Conservation (phyloP, 495 filamentous ascomycete genomes). For the Podospora pseudoanserina region DNA sequence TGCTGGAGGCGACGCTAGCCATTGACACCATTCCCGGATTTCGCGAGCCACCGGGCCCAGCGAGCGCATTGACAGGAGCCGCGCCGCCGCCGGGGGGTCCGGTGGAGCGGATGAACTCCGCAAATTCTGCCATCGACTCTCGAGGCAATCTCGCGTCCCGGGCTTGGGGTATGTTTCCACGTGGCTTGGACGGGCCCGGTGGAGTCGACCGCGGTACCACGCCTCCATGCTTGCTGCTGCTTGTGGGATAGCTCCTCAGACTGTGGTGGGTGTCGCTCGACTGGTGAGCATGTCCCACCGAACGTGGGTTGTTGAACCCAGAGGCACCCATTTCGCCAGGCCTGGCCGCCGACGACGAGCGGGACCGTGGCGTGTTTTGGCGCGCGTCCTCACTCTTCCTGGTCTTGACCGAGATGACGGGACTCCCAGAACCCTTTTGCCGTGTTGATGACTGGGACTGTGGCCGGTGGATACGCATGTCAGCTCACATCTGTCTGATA, state of each 20-base stretch:
- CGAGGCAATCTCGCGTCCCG: slow-evolving; percentile 63
- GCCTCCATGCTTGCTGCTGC: slow-evolving; percentile 16
- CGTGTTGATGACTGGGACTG: slow-evolving; percentile 31
- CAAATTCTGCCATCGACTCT: slow-evolving; percentile 70
- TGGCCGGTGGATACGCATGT: slow-evolving; percentile 4
- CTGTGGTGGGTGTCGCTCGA: slow-evolving; percentile 33
- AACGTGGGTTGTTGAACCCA: slow-evolving; percentile 36
- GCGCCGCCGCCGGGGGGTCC: slow-evolving; percentile 54
- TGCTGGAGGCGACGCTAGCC: slow-evolving; percentile 30
- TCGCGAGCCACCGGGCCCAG: slow-evolving; percentile 18
- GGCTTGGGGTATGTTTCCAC: slow-evolving; percentile 45
- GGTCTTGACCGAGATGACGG: slow-evolving; percentile 31
- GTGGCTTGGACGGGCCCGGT: slow-evolving; percentile 32
- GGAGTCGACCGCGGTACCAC: slow-evolving; percentile 30
- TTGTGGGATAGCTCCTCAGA: slow-evolving; percentile 13
- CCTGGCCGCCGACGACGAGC: slow-evolving; percentile 37
- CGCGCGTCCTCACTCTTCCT: slow-evolving; percentile 44
- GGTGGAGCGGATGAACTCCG: slow-evolving; percentile 80
- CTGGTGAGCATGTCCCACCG: slow-evolving; percentile 37
- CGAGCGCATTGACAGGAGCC: slow-evolving; percentile 18
- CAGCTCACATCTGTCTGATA: slow-evolving; percentile 18
- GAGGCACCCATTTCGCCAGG: slow-evolving; percentile 34
- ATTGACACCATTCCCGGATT: slow-evolving; percentile 27
- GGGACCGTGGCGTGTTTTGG: slow-evolving; percentile 33
- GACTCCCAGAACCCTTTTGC: slow-evolving; percentile 34